These are phyloP conservation scores for Paxillus rubicundulus DNA, from an alignment of 768 basidiomycete genomes.

Conservation along the genomic window DNA sequence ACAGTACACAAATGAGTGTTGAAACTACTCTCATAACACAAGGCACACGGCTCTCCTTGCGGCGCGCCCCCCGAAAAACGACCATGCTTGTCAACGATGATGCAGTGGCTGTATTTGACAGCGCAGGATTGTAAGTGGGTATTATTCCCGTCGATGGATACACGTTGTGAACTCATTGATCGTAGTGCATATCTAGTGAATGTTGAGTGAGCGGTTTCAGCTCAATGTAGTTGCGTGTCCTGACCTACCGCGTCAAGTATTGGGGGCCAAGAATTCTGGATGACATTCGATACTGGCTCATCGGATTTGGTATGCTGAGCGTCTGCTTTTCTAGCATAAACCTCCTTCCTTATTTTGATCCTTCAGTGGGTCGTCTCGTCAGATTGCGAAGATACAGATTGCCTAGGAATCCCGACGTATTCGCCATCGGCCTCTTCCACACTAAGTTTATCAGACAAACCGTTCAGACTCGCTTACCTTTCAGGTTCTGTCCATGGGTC, in stretches of 20 bases:
- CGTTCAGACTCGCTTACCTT: conserved; percentile 51
- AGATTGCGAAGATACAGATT: conserved; percentile 44
- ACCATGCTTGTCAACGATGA: conserved; percentile 19
- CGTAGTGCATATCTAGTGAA: conserved; percentile 41
- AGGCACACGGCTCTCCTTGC: conserved; percentile 22
- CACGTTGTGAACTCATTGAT: neutral
- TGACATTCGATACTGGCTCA: conserved; percentile 56
- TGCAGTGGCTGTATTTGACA: conserved; percentile 25
- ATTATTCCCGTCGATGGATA: neutral
- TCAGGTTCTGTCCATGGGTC: conserved; percentile 51
- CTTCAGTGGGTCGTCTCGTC: conserved; percentile 51
- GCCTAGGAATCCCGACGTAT: conserved; percentile 43
- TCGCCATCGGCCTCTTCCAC: conserved; percentile 30
- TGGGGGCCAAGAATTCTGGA: conserved; percentile 42
- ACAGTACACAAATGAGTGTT: conserved; percentile 14
- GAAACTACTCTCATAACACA: conserved; percentile 15
- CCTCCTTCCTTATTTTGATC: neutral
- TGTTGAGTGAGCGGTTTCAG: conserved; percentile 27
- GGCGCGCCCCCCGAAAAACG: conserved; percentile 20
- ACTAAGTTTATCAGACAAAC: conserved; percentile 28
- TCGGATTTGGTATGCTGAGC: conserved; percentile 46
- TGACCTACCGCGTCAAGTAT: conserved; percentile 30
- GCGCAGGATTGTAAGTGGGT: conserved; percentile 34
- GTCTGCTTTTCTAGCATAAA: neutral
- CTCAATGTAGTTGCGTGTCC: neutral